phyloP scores from a whole-genome alignment of 257 asterid genomes.

The Cruciata laevipes region DNA sequence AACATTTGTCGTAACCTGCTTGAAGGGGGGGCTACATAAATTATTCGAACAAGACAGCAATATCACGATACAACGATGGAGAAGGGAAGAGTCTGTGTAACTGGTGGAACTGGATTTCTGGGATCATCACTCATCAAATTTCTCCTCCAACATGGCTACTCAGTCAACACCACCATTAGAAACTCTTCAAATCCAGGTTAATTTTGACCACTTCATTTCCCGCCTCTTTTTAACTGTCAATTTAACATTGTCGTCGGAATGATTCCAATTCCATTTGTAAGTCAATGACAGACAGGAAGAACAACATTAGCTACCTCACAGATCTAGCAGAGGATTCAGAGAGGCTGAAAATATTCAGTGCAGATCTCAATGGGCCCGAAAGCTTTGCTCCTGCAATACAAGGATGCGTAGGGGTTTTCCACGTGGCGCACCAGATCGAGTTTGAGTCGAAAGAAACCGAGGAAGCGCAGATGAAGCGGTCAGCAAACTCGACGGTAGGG shows the following conservation, averaged over 20 bases:
- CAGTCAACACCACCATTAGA: conserved; percentile 1
- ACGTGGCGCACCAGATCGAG: conserved; percentile 62
- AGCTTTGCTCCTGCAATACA: conserved; percentile 40
- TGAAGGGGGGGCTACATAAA: not conserved
- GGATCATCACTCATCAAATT: conserved; percentile 34
- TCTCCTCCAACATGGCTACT: conserved; percentile 20
- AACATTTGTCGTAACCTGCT: not conserved
- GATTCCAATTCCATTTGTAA: not conserved
- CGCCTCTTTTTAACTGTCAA: not conserved
- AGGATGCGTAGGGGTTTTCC: conserved; percentile 69
- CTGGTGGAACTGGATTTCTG: conserved; percentile 38
- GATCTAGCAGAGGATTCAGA: conserved; percentile 43
- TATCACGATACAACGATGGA: not conserved
- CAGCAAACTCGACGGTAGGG: conserved; percentile 25
- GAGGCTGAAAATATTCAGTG: conserved; percentile 43
- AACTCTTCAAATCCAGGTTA: not conserved
- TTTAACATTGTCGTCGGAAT: too few species aligned
- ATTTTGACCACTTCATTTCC: not conserved
- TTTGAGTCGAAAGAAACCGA: conserved; percentile 38
- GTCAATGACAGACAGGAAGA: conserved; percentile 27
- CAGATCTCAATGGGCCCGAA: conserved; percentile 47
- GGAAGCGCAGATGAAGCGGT: conserved; percentile 24
- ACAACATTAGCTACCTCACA: conserved; percentile 50
- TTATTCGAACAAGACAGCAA: too few species aligned
- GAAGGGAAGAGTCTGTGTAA: conserved; percentile 29